These are phyloP conservation scores for Neoarthrinium moseri DNA, from an alignment of 2,329 filamentous ascomycete genomes.

Conservation along the genomic window DNA sequence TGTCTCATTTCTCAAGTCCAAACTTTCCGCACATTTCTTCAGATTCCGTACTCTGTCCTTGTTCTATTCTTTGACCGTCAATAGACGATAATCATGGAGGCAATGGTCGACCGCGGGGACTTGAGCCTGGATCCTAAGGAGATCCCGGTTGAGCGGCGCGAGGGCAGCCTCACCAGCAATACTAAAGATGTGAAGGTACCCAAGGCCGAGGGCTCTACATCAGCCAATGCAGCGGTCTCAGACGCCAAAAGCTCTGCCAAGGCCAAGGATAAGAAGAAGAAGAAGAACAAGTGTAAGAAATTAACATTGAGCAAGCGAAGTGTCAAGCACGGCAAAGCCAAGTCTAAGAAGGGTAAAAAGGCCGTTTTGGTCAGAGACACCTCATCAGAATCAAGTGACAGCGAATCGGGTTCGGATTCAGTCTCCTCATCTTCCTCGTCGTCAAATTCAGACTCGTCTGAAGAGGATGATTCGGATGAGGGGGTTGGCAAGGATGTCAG, in stretches of 20 bases:
- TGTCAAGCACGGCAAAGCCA: slow-evolving; percentile 1
- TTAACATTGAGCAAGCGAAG: not conserved
- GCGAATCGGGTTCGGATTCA: slow-evolving; percentile 13
- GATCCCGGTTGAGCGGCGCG: slow-evolving; percentile 12
- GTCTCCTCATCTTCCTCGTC: no score
- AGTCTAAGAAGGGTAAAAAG: slow-evolving; percentile 25
- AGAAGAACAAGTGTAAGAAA: slow-evolving; percentile 13
- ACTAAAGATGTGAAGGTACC: slow-evolving; percentile 16
- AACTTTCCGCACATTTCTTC: no score
- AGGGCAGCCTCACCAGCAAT: slow-evolving; percentile 15
- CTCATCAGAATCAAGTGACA: slow-evolving; percentile 8
- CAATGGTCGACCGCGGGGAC: no score
- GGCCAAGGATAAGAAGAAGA: slow-evolving; percentile 24
- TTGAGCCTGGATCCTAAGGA: slow-evolving; percentile 20
- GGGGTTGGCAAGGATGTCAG: no score
- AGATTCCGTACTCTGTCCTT: no score
- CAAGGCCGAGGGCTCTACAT: slow-evolving; percentile 18
- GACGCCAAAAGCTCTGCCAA: slow-evolving; percentile 26
- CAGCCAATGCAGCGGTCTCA: slow-evolving; percentile 14
- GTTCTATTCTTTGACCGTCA: no score
- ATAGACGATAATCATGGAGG: no score
- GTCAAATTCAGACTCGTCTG: slow-evolving; percentile 14
- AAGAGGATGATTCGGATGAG: slow-evolving; percentile 16
- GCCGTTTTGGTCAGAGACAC: not conserved
- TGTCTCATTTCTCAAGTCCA: no score